A percentile compares a stretch with the other conserved stretches of the same genome.
Evolutionary conservation across 192 early-diverging fungal genomes (phyloP).

Genomic region (Coemansia sp.): DNA sequence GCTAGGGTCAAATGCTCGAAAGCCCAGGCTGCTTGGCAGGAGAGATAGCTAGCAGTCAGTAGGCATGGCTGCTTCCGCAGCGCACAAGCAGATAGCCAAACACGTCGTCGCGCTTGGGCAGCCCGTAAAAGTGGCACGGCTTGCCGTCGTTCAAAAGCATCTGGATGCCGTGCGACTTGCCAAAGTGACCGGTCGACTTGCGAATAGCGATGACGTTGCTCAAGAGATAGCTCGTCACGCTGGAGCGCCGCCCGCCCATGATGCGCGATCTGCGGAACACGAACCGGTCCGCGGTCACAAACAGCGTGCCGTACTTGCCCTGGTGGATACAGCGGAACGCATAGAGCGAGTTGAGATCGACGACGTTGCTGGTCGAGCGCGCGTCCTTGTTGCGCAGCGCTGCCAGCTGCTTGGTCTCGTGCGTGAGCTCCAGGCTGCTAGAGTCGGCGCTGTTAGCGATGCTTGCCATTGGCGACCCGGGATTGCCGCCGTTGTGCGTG

Average conservation of each 20-base stretch:
- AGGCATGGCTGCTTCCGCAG: slow-evolving; percentile 42
- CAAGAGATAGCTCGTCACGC: slow-evolving; percentile 35
- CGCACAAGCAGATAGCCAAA: slow-evolving; percentile 53
- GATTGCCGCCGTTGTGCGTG: slow-evolving; percentile 5
- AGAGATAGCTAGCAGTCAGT: background rate
- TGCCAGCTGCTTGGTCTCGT: slow-evolving; percentile 33
- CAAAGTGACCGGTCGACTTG: slow-evolving; percentile 35
- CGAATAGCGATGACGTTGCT: slow-evolving; percentile 49
- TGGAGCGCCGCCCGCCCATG: slow-evolving; percentile 46
- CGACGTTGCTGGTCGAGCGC: slow-evolving; percentile 23
- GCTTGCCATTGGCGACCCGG: slow-evolving; percentile 11
- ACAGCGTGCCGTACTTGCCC: slow-evolving; percentile 52
- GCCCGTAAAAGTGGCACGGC: slow-evolving; percentile 37
- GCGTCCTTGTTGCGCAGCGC: slow-evolving; percentile 44
- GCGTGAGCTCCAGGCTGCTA: slow-evolving; percentile 33
- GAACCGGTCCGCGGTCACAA: slow-evolving; percentile 42
- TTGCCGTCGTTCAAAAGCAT: slow-evolving; percentile 38
- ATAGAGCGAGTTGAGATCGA: slow-evolving; percentile 41
- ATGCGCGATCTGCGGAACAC: slow-evolving; percentile 51
- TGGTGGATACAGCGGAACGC: slow-evolving; percentile 51
- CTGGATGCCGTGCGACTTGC: slow-evolving; percentile 48
- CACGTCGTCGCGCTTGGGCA: slow-evolving; percentile 43
- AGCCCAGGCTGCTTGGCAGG: too few relatives aligned
- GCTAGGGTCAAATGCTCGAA: too few relatives aligned
- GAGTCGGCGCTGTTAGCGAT: slow-evolving; percentile 2